phyloP scores from a whole-genome alignment of 1,139 yeast species.

The Lodderomyces orthopsilosis region DNA sequence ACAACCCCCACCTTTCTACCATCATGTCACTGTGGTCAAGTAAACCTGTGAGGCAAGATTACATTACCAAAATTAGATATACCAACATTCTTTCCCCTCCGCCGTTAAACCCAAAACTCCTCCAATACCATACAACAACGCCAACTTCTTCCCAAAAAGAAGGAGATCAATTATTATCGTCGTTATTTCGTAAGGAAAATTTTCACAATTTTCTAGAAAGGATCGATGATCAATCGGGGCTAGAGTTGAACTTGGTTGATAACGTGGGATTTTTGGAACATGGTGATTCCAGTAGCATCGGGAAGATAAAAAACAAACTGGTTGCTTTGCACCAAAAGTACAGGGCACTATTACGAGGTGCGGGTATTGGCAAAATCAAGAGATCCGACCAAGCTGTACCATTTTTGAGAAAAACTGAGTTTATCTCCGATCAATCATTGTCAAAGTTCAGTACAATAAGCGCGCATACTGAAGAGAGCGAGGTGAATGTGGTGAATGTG shows the following conservation, averaged over 20 bases:
- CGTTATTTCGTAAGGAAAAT: constrained; percentile 75
- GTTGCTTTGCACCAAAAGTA: constrained; percentile 71
- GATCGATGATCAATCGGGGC: constrained; percentile 71
- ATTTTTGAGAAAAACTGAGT: constrained; percentile 91
- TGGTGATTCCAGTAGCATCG: constrained; percentile 18
- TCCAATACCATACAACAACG: constrained; percentile 51
- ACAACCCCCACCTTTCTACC: background rate
- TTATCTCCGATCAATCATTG: constrained; percentile 54
- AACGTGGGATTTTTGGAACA: constrained; percentile 65
- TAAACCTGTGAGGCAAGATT: constrained; percentile 69
- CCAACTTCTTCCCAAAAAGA: constrained; percentile 42
- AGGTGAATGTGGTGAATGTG: constrained; percentile 19
- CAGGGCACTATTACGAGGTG: constrained; percentile 74
- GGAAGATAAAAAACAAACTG: constrained; percentile 17
- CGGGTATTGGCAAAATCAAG: constrained; percentile 50
- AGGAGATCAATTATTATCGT: constrained; percentile 64
- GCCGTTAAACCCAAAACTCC: constrained; percentile 82
- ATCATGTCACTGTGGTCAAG: constrained; percentile 24
- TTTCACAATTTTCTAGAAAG: constrained; percentile 62
- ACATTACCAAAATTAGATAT: constrained; percentile 82
- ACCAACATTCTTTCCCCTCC: constrained; percentile 92
- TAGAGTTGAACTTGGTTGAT: constrained; percentile 72
- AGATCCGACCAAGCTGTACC: constrained; percentile 66
- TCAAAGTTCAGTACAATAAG: constrained; percentile 19
- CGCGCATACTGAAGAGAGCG: constrained; percentile 14